phyloP scores from a whole-genome alignment of 2,329 filamentous ascomycete genomes.

The Septoria linicola region DNA sequence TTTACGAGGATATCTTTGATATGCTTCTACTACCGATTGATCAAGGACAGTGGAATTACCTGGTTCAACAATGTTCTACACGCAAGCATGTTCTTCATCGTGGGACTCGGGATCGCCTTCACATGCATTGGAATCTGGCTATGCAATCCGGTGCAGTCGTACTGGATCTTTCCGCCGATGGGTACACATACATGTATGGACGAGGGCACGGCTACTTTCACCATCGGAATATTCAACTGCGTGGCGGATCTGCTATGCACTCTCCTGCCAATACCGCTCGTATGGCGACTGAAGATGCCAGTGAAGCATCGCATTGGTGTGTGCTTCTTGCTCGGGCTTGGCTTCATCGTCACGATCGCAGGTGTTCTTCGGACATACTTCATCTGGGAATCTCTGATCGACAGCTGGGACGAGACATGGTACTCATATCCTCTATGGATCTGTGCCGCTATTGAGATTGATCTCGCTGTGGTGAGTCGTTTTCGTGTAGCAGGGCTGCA shows the following conservation, averaged over 20 bases:
- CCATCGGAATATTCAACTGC: conserved; percentile 46
- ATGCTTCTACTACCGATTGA: conserved; percentile 48
- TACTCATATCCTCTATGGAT: conserved; percentile 49
- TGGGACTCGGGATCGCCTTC: conserved; percentile 42
- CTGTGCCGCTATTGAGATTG: conserved; percentile 48
- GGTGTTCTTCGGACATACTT: conserved; percentile 47
- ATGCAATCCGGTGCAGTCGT: conserved; percentile 40
- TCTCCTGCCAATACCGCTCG: conserved; percentile 46
- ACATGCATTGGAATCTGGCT: conserved; percentile 41
- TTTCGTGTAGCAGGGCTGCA: too few species aligned
- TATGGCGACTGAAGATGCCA: conserved; percentile 46
- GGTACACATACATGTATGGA: conserved; percentile 40
- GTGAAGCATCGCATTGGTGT: conserved; percentile 43
- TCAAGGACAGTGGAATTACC: conserved; percentile 41
- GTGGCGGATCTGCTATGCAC: conserved; percentile 46
- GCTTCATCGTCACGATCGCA: conserved; percentile 45
- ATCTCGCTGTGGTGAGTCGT: conserved; percentile 46
- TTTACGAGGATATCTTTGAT: conserved; percentile 48
- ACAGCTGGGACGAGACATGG: conserved; percentile 47
- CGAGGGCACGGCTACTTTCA: conserved; percentile 43
- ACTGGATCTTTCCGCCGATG: conserved; percentile 43
- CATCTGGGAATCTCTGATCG: conserved; percentile 45
- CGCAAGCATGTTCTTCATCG: conserved; percentile 39
- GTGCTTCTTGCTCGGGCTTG: conserved; percentile 42
- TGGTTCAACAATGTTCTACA: conserved; percentile 45